Evolutionary conservation across 352 stramenopile species (phyloP).

Genomic region (Pythium chondricola): DNA sequence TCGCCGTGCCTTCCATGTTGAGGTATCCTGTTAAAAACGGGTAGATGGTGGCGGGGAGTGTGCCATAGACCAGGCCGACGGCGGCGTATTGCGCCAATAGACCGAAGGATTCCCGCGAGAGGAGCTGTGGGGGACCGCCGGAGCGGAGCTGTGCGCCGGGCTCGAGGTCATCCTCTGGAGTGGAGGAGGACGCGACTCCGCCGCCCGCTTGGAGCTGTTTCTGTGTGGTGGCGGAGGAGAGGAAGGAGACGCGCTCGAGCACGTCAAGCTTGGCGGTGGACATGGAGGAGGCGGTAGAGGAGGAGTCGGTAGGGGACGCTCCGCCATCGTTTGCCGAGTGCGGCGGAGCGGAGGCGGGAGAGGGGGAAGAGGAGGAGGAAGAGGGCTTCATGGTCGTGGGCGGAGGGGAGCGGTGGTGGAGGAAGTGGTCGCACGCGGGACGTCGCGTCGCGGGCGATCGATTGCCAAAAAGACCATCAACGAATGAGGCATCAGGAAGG

Average conservation of each 20-base stretch:
- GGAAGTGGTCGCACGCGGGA: too few species aligned
- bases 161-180: slow-evolving; percentile 32
- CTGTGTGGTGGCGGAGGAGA: slow-evolving; percentile 23
- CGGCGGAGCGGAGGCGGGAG: too few species aligned
- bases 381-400: too few species aligned
- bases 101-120: slow-evolving; percentile 27
- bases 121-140: slow-evolving; percentile 27
- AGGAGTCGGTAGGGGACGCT: too few species aligned
- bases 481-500: too few species aligned
- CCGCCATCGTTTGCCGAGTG: too few species aligned
- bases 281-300: too few species aligned
- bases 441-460: too few species aligned
- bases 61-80: slow-evolving; percentile 40
- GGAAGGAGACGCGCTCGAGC: slow-evolving; percentile 27
- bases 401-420: too few species aligned
- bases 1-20: slow-evolving; percentile 27
- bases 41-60: slow-evolving; percentile 39
- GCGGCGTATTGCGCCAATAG: slow-evolving; percentile 43
- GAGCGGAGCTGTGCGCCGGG: slow-evolving; percentile 30
- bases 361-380: too few species aligned
- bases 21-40: slow-evolving; percentile 48
- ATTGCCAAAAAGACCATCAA: too few species aligned
- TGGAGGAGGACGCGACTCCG: too few species aligned
- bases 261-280: slow-evolving; percentile 13
- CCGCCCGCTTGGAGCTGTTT: slow-evolving; percentile 14